phyloP scores from a whole-genome alignment of 805 yeast species.

The Metschnikowia vanudenii region DNA sequence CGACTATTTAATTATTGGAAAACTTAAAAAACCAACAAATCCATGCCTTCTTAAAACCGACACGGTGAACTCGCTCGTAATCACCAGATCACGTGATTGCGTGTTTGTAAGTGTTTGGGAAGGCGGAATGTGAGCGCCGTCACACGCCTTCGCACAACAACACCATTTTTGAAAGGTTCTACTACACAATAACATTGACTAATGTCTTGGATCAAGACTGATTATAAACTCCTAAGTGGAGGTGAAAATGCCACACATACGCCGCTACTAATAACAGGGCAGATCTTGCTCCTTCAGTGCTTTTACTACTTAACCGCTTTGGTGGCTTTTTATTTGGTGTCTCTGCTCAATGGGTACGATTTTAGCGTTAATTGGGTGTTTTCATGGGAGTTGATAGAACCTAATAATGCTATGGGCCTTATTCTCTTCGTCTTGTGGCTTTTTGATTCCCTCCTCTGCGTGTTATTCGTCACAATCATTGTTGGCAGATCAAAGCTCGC shows the following conservation, averaged over 20 bases:
- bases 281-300: conserved; percentile 73
- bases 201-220: conserved; percentile 11
- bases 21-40: no score
- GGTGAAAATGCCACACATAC: conserved; percentile 10
- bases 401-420: conserved; percentile 79
- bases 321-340: conserved; percentile 60
- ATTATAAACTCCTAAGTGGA: conserved; percentile 11
- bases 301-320: conserved; percentile 77
- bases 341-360: conserved; percentile 67
- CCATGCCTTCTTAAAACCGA: no score
- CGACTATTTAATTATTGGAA: no score
- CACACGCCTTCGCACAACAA: background rate
- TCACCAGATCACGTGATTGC: background rate
- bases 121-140: no score
- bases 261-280: conserved; percentile 37
- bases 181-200: no score
- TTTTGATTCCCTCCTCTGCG: conserved; percentile 77
- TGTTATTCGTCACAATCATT: conserved; percentile 76
- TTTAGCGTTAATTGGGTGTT: conserved; percentile 71
- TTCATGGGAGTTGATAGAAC: conserved; percentile 72
- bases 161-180: background rate
- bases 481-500: conserved; percentile 94
- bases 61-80: background rate
- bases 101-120: background rate
- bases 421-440: conserved; percentile 77